These are phyloP conservation scores for Yarrowia sp. DNA, from an alignment of 805 yeast species.

Conservation along the genomic window DNA sequence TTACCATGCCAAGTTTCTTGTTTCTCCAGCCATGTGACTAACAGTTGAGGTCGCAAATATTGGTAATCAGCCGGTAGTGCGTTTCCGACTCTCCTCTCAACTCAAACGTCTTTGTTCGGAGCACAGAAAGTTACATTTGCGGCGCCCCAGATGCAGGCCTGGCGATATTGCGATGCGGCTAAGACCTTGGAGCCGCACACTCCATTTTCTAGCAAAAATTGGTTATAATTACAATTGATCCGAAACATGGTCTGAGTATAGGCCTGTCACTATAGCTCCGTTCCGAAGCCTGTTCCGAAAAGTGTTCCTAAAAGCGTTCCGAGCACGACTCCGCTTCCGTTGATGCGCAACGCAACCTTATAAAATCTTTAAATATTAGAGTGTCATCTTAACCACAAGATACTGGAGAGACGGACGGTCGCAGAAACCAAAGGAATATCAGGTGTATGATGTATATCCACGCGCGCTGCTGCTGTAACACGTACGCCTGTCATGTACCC, in stretches of 20 bases:
- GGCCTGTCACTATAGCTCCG: no score
- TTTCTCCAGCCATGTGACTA: conserved; percentile 10
- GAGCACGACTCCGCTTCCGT: background rate
- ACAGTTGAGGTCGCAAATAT: conserved; percentile 7
- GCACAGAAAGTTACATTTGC: background rate
- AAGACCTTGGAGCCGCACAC: conserved; percentile 1
- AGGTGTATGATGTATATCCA: no score
- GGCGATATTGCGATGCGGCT: background rate
- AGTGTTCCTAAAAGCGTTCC: background rate
- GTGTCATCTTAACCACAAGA: background rate
- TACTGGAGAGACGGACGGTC: background rate
- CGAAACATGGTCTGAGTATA: background rate
- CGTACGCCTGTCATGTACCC: background rate
- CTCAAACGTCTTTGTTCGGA: background rate
- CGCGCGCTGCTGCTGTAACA: no score
- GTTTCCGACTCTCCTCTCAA: conserved; percentile 3
- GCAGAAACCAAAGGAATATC: background rate
- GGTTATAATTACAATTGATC: background rate
- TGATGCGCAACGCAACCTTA: background rate
- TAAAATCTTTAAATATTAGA: background rate
- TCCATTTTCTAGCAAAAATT: no score
- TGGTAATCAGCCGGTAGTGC: conserved; percentile 25
- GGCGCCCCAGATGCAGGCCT: conserved; percentile 17
- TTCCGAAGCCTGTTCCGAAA: no score
- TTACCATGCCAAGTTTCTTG: background rate